Base-by-base conservation (phyloP, 192 early-diverging fungal species). In the Dissophora ornata region DNA sequence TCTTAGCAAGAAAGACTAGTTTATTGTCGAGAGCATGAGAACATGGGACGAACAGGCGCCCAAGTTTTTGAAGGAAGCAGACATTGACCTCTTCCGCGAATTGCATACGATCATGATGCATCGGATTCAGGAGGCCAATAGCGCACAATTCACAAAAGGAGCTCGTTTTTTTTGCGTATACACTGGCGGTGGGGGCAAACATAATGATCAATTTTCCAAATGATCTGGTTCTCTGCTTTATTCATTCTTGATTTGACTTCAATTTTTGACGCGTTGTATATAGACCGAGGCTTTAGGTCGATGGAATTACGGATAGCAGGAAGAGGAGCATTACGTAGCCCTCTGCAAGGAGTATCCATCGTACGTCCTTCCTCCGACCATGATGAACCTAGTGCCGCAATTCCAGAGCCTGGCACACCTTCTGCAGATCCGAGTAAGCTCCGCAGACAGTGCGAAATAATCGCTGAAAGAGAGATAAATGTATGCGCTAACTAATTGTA, bases 111-210 rank as follows among this genome's bases (percentile, higher is more conserved):
- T 54, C 30, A 34, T 34, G 52, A 25, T 29, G 13, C 52, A 54
- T n/a, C 28, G 52, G 19, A 12, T 33, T 2, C 52, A 54, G 11
- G 22, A 54, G 26, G 52, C 52, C 16, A 54, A 34, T n/a, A 54
- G n/a, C 26, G 52, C 19, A 26, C 29, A 30, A 3, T 54, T 54
- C 28, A n/a, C 16, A 30, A 7, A 5, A 19, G 2, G 18, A 54
- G 52, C 52, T 2, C 30, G 52, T 11, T 54, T 54, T 34, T 32
- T 54, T 34, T 15, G 52, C 52, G 16, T 54, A n/a, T 54, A 54
- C 33, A 11, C 52, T n/a, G 52, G 52, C 32, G 52, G 52, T 54
- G 18, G 33, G 52, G 16, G 16, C 19, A 34, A 18, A 34, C 12
- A 16, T 30, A 34, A 16, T 19, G 52, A 15, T 16, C 13, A 12